Conservation (phyloP, 805 yeast species). For the Teunomyces funiuensis region DNA sequence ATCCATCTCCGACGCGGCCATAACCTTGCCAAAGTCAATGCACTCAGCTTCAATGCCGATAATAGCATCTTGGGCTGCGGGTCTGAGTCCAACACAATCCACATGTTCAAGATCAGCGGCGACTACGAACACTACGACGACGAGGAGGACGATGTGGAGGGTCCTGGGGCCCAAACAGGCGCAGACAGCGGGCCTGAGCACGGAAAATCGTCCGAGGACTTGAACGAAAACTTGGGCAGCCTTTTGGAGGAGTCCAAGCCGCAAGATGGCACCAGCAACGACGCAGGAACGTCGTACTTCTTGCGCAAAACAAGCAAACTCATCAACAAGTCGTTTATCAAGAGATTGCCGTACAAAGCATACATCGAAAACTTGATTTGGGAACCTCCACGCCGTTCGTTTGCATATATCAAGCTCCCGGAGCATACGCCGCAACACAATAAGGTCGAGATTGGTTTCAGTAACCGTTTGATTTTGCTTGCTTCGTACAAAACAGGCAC, state of each 20-base stretch:
- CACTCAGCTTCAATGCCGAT: conserved; percentile 35
- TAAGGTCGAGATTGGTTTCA: conserved; percentile 40
- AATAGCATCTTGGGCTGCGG: conserved; percentile 38
- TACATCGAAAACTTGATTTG: conserved; percentile 41
- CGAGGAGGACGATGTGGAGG: conserved; percentile 19
- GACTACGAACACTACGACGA: conserved; percentile 10
- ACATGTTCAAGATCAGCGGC: conserved; percentile 30
- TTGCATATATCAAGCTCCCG: conserved; percentile 41
- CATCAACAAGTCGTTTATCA: conserved; percentile 35
- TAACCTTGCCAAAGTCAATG: conserved; percentile 32
- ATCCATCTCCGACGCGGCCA: conserved; percentile 42
- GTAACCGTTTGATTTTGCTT: conserved; percentile 31
- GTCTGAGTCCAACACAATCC: conserved; percentile 42
- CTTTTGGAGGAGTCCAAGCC: conserved; percentile 29
- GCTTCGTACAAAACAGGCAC: conserved; percentile 40
- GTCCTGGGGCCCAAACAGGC: no score
- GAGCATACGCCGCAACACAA: conserved; percentile 19
- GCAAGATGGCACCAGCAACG: conserved; percentile 12
- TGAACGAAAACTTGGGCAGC: conserved; percentile 43
- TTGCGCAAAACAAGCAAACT: conserved; percentile 22
- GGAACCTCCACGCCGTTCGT: conserved; percentile 44
- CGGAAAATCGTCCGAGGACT: conserved; percentile 34
- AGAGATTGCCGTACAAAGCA: conserved; percentile 40
- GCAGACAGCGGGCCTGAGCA: conserved; percentile 13
- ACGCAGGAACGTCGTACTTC: conserved; percentile 14